Percentiles rank a stretch among this genome's conserved stretches.
Conservation (phyloP, 2,329 filamentous ascomycete genomes). For the Tolypocladium sp. region DNA sequence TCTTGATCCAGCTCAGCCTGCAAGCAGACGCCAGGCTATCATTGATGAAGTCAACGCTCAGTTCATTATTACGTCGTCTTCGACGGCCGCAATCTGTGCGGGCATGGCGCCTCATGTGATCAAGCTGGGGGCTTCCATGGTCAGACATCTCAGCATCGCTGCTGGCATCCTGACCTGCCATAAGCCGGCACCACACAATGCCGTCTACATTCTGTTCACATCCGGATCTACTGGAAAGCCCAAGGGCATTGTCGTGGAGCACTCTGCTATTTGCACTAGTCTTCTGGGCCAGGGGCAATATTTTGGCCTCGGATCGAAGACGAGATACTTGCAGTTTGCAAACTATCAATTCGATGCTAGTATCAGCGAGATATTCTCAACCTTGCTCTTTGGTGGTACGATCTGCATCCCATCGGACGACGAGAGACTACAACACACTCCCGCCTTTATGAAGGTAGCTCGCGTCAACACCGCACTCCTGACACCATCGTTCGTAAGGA, state of each 20-base stretch:
- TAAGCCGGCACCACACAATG: neutral
- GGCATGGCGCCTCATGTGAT: too few species aligned
- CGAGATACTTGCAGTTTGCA: constrained; percentile 33
- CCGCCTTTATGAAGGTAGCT: neutral
- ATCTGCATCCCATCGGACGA: constrained; percentile 12
- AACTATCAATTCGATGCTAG: constrained; percentile 41
- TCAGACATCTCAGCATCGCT: too few species aligned
- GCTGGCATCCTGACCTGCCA: neutral
- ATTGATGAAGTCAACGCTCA: constrained; percentile 2
- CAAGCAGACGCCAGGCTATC: constrained; percentile 1
- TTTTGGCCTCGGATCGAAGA: neutral
- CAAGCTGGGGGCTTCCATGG: neutral
- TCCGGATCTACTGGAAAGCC: constrained; percentile 16
- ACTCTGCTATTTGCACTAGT: constrained; percentile 29
- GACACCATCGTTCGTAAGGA: neutral
- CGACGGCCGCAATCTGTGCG: too few species aligned
- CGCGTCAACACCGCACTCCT: neutral
- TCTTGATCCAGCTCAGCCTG: constrained; percentile 13
- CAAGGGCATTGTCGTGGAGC: constrained; percentile 22
- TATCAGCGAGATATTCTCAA: constrained; percentile 17
- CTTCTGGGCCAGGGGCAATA: constrained; percentile 33
- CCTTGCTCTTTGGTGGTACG: constrained; percentile 9
- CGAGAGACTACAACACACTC: constrained; percentile 3
- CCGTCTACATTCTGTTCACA: constrained; percentile 16
- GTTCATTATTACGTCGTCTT: too few species aligned